phyloP scores from a whole-genome alignment of 2,329 filamentous ascomycete species.

The Colletotrichum cuscutae region DNA sequence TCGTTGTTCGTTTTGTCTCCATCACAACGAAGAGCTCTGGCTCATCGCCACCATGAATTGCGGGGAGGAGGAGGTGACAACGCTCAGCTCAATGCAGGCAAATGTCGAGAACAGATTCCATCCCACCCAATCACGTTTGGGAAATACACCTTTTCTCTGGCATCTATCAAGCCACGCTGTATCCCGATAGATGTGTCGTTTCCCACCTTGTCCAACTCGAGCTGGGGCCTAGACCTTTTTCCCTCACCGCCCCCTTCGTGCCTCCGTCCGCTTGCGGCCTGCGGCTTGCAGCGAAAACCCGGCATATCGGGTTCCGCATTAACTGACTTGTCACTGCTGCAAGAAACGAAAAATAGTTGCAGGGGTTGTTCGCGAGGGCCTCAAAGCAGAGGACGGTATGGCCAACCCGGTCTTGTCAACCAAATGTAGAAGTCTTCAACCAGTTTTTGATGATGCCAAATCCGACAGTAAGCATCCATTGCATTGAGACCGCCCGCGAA shows the following conservation, averaged over 20 bases:
- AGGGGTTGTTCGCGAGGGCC: not conserved
- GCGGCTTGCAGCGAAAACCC: not conserved
- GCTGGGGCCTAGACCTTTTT: not conserved
- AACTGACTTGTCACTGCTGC: not conserved
- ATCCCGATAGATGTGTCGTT: not conserved
- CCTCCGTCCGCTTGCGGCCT: not conserved
- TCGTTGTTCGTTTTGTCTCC: not conserved
- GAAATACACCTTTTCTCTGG: not conserved
- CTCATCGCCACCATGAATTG: not conserved
- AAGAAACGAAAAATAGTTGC: not conserved
- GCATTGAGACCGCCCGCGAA: not conserved
- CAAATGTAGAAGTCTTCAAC: not conserved
- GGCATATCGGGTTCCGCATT: not conserved
- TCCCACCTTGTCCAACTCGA: not conserved
- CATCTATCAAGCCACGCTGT: not conserved
- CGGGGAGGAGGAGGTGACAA: not conserved
- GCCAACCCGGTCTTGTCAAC: too few relatives aligned
- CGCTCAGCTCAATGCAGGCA: not conserved
- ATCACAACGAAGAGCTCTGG: not conserved
- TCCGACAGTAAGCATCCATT: not conserved
- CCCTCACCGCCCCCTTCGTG: not conserved
- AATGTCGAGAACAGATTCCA: not conserved
- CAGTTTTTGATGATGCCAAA: not conserved
- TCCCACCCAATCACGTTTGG: not conserved
- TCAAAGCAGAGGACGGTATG: not conserved